These are phyloP conservation scores for Talaromyces thailandensis DNA, from an alignment of 495 filamentous ascomycete genomes.

Conservation along the genomic window DNA sequence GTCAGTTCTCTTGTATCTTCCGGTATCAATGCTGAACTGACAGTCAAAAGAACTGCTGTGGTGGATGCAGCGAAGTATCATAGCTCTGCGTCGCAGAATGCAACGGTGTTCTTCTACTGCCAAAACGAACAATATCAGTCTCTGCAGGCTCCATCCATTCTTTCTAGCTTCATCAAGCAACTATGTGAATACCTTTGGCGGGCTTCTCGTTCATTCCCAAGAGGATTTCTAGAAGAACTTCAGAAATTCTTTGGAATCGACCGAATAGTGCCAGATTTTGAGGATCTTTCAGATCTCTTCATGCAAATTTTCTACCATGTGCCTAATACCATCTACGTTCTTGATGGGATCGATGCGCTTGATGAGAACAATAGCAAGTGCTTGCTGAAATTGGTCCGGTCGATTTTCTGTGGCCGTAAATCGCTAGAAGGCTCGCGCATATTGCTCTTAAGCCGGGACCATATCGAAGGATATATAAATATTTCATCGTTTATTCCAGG, in stretches of 20 bases:
- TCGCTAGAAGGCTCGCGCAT: slow-evolving; percentile 4
- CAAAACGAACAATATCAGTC: slow-evolving; percentile 3
- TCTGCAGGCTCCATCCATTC: slow-evolving; percentile 1
- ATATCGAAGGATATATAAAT: slow-evolving; percentile 14
- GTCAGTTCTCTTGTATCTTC: slow-evolving; percentile 8
- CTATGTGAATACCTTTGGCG: slow-evolving; percentile 6
- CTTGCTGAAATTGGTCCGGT: slow-evolving; percentile 3
- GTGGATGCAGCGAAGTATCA: slow-evolving; percentile 10
- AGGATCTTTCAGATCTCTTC: slow-evolving; percentile 14
- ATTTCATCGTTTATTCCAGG: slow-evolving; percentile 12
- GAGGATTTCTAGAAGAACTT: neutral
- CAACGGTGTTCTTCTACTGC: slow-evolving; percentile 7
- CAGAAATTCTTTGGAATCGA: slow-evolving; percentile 9
- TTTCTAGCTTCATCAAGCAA: slow-evolving; percentile 13
- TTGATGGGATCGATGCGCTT: slow-evolving; percentile 13
- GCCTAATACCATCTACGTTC: slow-evolving; percentile 10
- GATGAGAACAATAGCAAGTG: slow-evolving; percentile 4
- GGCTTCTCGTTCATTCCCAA: neutral
- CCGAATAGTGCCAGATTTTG: slow-evolving; percentile 10
- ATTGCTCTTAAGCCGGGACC: slow-evolving; percentile 14
- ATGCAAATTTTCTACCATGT: slow-evolving; percentile 7
- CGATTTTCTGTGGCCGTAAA: neutral
- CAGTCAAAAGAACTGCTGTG: slow-evolving; percentile 9
- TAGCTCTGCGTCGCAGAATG: neutral
- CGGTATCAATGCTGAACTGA: neutral